Percentiles rank a stretch among this genome's conserved stretches.
These are phyloP conservation scores for Diplocarpon mali DNA, from an alignment of 2,329 filamentous ascomycete species.

Conservation along the genomic window DNA sequence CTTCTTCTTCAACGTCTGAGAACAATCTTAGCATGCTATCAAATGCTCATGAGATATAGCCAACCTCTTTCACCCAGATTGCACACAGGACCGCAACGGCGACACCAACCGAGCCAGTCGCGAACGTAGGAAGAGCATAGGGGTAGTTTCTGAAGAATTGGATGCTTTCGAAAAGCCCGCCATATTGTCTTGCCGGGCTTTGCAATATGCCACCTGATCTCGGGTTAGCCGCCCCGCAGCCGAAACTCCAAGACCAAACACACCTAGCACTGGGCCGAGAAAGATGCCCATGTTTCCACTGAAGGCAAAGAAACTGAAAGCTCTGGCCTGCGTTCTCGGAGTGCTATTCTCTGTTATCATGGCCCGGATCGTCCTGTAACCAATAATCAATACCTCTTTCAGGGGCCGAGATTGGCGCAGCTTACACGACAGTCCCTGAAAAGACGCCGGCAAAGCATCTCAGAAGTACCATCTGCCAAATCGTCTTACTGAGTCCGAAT, in stretches of 20 bases:
- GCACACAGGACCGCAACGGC: slow-evolving; percentile 39
- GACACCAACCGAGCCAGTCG: slow-evolving; percentile 41
- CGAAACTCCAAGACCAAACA: slow-evolving; percentile 22
- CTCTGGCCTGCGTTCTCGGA: slow-evolving; percentile 55
- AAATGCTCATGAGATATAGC: not conserved
- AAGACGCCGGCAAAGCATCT: slow-evolving; percentile 64
- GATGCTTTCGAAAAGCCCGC: slow-evolving; percentile 40
- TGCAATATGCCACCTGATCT: slow-evolving; percentile 52
- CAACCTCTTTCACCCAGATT: slow-evolving; percentile 48
- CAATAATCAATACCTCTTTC: not conserved
- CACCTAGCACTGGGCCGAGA: slow-evolving; percentile 43
- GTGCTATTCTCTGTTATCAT: slow-evolving; percentile 69
- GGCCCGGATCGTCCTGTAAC: slow-evolving; percentile 47
- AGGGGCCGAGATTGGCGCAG: not conserved
- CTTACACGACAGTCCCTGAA: slow-evolving; percentile 56
- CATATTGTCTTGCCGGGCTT: slow-evolving; percentile 54
- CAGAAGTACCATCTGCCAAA: slow-evolving; percentile 67
- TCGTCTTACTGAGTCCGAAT: slow-evolving; percentile 55
- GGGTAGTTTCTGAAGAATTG: slow-evolving; percentile 53
- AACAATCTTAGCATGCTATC: not conserved
- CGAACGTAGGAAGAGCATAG: slow-evolving; percentile 54
- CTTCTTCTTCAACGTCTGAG: slow-evolving; percentile 33
- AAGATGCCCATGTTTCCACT: slow-evolving; percentile 64
- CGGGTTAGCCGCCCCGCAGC: not conserved
- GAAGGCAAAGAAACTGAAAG: slow-evolving; percentile 71